A percentile compares a stretch with the other conserved stretches of the same genome.
phyloP scores from a whole-genome alignment of 805 yeast genomes.

The Maudiozyma serrabonitensis region DNA sequence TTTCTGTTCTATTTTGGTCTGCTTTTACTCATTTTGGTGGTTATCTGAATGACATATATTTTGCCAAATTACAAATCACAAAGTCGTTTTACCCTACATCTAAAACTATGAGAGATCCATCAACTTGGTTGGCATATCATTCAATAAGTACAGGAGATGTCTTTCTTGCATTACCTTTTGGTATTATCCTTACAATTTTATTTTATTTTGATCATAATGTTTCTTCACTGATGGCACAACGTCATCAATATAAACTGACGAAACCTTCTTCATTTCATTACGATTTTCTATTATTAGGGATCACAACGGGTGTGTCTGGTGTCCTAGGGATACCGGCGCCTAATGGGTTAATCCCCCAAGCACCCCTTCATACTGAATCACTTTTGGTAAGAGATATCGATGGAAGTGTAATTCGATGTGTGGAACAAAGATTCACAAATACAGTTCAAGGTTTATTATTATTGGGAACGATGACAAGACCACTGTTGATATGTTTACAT shows the following conservation, averaged over 20 bases:
- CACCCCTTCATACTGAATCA: slow-evolving; percentile 83
- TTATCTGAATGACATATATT: slow-evolving; percentile 42
- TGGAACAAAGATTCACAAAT: slow-evolving; percentile 85
- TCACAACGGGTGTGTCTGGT: slow-evolving; percentile 82
- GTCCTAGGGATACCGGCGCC: slow-evolving; percentile 90
- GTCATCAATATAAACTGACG: slow-evolving; percentile 63
- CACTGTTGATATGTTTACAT: slow-evolving; percentile 70
- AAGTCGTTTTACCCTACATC: slow-evolving; percentile 68
- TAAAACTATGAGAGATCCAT: slow-evolving; percentile 14
- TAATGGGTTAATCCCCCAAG: slow-evolving; percentile 94
- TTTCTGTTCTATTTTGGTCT: slow-evolving; percentile 78
- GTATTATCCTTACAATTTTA: slow-evolving; percentile 67
- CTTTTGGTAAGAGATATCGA: slow-evolving; percentile 39
- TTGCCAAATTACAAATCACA: slow-evolving; percentile 60
- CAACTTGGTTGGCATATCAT: slow-evolving; percentile 34
- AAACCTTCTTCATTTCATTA: slow-evolving; percentile 91
- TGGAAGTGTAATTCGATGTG: slow-evolving; percentile 42
- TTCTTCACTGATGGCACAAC: slow-evolving; percentile 87
- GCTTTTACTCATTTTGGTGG: slow-evolving; percentile 93
- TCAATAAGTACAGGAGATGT: slow-evolving; percentile 53
- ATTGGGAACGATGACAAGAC: slow-evolving; percentile 82
- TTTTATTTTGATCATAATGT: slow-evolving; percentile 95
- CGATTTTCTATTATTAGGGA: slow-evolving; percentile 77
- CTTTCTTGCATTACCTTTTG: slow-evolving; percentile 89
- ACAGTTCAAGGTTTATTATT: slow-evolving; percentile 76